Conservation (phyloP, 2,329 filamentous ascomycete genomes). For the Juglanconis oblonga region DNA sequence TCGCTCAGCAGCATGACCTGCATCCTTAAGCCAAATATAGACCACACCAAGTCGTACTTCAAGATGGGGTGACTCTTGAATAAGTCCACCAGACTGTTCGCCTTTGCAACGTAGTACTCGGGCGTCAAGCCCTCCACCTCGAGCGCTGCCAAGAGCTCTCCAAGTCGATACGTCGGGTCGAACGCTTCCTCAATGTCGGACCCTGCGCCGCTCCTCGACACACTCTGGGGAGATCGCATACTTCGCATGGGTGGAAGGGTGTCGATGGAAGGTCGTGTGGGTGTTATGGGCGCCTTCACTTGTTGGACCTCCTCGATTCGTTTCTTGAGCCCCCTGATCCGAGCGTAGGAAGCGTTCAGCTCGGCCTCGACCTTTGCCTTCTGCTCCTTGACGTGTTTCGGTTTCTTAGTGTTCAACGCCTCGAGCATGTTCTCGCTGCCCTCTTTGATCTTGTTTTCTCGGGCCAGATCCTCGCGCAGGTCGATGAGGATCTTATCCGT, state of each 20-base stretch:
- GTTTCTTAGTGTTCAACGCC: constrained; percentile 89
- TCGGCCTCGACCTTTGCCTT: constrained; percentile 79
- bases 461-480: constrained; percentile 82
- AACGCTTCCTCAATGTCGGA: constrained; percentile 65
- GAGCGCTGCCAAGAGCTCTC: constrained; percentile 85
- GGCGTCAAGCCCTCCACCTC: constrained; percentile 84
- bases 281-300: constrained; percentile 47
- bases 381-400: constrained; percentile 90
- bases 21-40: constrained; percentile 87
- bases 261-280: constrained; percentile 51
- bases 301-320: constrained; percentile 60
- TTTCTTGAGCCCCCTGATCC: constrained; percentile 59
- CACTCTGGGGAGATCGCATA: constrained; percentile 56
- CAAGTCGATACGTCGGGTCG: constrained; percentile 87
- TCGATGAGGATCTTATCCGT: constrained; percentile 72
- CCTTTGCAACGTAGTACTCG: constrained; percentile 92
- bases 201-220: constrained; percentile 51
- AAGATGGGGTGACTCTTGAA: constrained; percentile 90
- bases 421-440: constrained; percentile 98
- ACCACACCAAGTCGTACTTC: constrained; percentile 96
- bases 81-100: constrained; percentile 91
- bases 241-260: constrained; percentile 42
- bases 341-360: constrained; percentile 80
- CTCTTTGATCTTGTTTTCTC: constrained; percentile 96
- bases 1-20: constrained; percentile 96